phyloP scores from a whole-genome alignment of 192 early-diverging fungal species.

The Phycomyces nitens region DNA sequence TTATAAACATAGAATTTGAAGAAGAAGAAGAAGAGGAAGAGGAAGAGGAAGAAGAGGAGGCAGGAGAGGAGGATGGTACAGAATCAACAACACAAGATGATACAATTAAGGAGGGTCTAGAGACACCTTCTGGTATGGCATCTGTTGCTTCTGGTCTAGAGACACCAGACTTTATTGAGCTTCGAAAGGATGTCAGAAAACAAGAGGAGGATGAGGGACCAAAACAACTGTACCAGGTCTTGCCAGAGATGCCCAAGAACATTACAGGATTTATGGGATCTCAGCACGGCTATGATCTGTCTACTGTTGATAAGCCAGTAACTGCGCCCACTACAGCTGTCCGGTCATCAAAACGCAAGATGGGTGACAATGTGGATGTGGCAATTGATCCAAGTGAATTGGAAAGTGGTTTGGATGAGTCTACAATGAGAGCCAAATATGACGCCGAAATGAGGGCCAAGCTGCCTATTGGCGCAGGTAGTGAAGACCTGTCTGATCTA shows the following conservation, averaged over 20 bases:
- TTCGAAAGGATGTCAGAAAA: constrained; percentile 70
- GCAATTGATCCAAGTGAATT: constrained; percentile 89
- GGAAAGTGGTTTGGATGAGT: constrained; percentile 68
- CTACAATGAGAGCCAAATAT: constrained; percentile 73
- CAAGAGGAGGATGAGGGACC: constrained; percentile 41
- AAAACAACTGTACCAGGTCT: constrained; percentile 80
- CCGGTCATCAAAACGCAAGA: constrained; percentile 48
- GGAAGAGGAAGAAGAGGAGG: constrained; percentile 62
- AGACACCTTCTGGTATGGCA: constrained; percentile 80
- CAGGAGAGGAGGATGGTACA: constrained; percentile 53
- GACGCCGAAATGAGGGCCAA: constrained; percentile 62
- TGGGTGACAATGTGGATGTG: constrained; percentile 69
- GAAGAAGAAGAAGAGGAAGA: constrained; percentile 73
- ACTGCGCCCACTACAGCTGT: constrained; percentile 47
- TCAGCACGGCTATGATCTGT: constrained; percentile 85
- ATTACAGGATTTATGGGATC: constrained; percentile 92
- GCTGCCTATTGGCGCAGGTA: constrained; percentile 35
- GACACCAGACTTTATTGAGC: constrained; percentile 82
- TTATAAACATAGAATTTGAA: constrained; percentile 29
- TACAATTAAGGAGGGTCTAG: constrained; percentile 59
- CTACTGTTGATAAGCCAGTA: constrained; percentile 41
- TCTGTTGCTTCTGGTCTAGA: constrained; percentile 74
- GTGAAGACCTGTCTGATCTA: constrained; percentile 87
- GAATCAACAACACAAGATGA: constrained; percentile 39
- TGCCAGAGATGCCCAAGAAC: constrained; percentile 67